Evolutionary conservation across 176 grass and related monocot genomes (phyloP).

Genomic region (Raddia distichophylla): DNA sequence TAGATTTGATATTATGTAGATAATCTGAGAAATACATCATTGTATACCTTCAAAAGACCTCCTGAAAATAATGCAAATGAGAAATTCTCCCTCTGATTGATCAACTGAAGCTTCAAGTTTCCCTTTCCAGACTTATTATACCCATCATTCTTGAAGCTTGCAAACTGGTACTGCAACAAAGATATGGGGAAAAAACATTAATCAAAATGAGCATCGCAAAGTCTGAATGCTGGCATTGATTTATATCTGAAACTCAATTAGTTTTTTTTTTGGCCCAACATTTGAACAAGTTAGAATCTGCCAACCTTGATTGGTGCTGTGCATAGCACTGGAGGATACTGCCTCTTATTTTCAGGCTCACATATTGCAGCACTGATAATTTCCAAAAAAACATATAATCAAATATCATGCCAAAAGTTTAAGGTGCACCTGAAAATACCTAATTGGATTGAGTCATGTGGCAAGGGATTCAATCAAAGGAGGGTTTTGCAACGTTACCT

Average conservation of each 20-base stretch:
- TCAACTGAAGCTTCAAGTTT: constrained; percentile 68
- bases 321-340: constrained; percentile 59
- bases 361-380: constrained; percentile 64
- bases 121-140: constrained; percentile 60
- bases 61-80: constrained; percentile 75
- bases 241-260: background rate
- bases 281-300: background rate
- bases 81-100: constrained; percentile 84
- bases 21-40: constrained; percentile 6
- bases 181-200: background rate
- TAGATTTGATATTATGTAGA: background rate
- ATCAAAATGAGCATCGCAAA: background rate
- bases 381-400: background rate
- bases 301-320: constrained; percentile 74
- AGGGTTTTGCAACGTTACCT: constrained; percentile 40
- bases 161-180: constrained; percentile 66
- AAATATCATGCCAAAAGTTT: background rate
- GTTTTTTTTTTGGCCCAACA: too few species aligned
- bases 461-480: background rate
- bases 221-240: background rate
- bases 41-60: constrained; percentile 51
- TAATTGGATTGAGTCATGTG: background rate
- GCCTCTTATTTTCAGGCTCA: constrained; percentile 51
- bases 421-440: background rate
- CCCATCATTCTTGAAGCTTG: constrained; percentile 51